Conservation (phyloP, 2,329 filamentous ascomycete species). For the Neonectria neomacrospora region DNA sequence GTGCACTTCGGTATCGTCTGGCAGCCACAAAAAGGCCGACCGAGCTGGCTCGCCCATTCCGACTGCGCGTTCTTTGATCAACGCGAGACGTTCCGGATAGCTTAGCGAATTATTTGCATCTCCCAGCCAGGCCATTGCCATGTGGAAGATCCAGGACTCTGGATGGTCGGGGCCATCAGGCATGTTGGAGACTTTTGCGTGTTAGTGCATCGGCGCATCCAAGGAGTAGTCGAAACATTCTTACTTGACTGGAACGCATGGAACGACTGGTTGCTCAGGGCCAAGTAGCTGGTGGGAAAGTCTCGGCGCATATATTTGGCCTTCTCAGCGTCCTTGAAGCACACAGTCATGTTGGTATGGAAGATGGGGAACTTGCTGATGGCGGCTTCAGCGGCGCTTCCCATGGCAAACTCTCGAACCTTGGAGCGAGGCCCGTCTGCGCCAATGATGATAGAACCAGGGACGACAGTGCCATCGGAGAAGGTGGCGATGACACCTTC, state of each 20-base stretch:
- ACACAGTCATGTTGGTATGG: slow-evolving; percentile 42
- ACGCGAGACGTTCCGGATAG: slow-evolving; percentile 34
- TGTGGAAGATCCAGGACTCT: slow-evolving; percentile 40
- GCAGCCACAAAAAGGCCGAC: slow-evolving; percentile 38
- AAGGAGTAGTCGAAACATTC: neutral
- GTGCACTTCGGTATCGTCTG: slow-evolving; percentile 38
- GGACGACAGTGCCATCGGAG: slow-evolving; percentile 24
- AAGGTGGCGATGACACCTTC: slow-evolving; percentile 31
- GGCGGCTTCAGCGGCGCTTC: slow-evolving; percentile 29
- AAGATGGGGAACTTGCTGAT: slow-evolving; percentile 41
- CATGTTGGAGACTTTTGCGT: slow-evolving; percentile 35
- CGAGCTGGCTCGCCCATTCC: slow-evolving; percentile 35
- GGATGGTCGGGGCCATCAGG: slow-evolving; percentile 35
- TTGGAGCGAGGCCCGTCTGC: slow-evolving; percentile 37
- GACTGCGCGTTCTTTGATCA: slow-evolving; percentile 36
- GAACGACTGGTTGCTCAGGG: slow-evolving; percentile 37
- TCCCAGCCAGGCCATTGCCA: slow-evolving; percentile 40
- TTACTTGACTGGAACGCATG: slow-evolving; percentile 40
- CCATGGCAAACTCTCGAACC: slow-evolving; percentile 36
- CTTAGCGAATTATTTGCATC: slow-evolving; percentile 29
- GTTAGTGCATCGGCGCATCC: neutral
- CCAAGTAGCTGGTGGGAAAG: slow-evolving; percentile 37
- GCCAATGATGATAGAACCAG: slow-evolving; percentile 33
- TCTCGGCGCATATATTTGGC: slow-evolving; percentile 31
- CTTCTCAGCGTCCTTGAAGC: slow-evolving; percentile 37